Evolutionary conservation across 2,329 filamentous ascomycete species (phyloP), one percentile per base, ranked within the genome.

Genomic region (Penicillium janthinellum): DNA sequence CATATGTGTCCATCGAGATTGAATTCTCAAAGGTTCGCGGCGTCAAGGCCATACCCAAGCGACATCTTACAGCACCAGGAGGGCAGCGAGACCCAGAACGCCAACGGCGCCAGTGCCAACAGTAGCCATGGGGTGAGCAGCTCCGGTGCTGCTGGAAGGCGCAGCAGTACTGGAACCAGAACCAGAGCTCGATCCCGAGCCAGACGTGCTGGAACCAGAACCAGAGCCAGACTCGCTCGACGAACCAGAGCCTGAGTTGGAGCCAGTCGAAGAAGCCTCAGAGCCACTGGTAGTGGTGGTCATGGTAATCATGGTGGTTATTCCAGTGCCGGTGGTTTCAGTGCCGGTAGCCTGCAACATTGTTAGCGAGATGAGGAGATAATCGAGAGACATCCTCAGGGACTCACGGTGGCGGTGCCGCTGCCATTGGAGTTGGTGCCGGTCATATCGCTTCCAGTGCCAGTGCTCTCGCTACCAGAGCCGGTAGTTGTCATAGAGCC

Each of bases 51-150:
- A 60, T 59, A 41, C 55, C 50, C 56, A 22, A 5, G 28, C 28
- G 58, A 60, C 25, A 38, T 56, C 28, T 73, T 76, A 80, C 66
- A 79, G 68, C 31, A 75, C 67, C 57, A 80, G 65, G 56, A 80
- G 63, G 56, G 77, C 79, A 57, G 75, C 77, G 37, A 81, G 66
- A 62, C 78, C 79, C 38, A 78, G 70, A 49, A 73, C 70, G 56
- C 78, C 79, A 35, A 72, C 70, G 44, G 70, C 71, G 58, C 71
- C 73, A 44, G 64, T 71, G 54, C 72, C 70, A 42, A 70, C 56
- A 22, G 71, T 71, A 42, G 73, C 67, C 58, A 72, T 71, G 53
- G 69, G 65, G 61, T 67, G 65, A 56, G 74, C 71, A 57, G 68
- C 74, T 35, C 58, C 62, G 4, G 51, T 55, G 15, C 58, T 62